Percentiles rank a stretch among this genome's conserved stretches.
Conservation (phyloP, 495 filamentous ascomycete species). For the Podospora australis region DNA sequence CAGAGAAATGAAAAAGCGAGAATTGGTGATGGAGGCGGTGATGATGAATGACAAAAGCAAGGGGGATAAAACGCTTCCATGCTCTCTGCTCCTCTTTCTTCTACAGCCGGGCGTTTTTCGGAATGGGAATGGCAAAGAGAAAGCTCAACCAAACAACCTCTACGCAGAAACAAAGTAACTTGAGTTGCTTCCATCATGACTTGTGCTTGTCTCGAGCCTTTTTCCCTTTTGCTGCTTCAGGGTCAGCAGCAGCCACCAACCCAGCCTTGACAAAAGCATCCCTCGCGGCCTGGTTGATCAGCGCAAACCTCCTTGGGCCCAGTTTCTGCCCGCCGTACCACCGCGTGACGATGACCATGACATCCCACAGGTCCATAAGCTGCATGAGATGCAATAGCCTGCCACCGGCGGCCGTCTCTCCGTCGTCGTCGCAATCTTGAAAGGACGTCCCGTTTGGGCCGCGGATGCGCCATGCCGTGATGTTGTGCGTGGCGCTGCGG, state of each 20-base stretch:
- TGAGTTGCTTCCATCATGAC: too few relatives aligned
- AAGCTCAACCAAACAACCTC: too few relatives aligned
- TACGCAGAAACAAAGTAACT: too few relatives aligned
- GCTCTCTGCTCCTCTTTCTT: too few relatives aligned
- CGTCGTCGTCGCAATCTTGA: conserved; percentile 94
- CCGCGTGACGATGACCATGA: conserved; percentile 85
- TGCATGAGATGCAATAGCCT: conserved; percentile 84
- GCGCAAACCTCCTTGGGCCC: conserved; percentile 79
- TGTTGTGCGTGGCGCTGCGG: conserved; percentile 86
- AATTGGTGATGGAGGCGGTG: too few relatives aligned
- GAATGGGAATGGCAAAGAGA: too few relatives aligned
- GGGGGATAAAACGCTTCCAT: too few relatives aligned
- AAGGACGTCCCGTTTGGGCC: conserved; percentile 48
- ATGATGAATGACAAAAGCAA: too few relatives aligned
- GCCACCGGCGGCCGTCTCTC: conserved; percentile 88
- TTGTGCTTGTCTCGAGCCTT: too few relatives aligned
- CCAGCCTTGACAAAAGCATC: conserved; percentile 81
- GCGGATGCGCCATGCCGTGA: conserved; percentile 58
- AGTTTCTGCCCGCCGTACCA: conserved; percentile 92
- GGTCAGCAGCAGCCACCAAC: conserved; percentile 43
- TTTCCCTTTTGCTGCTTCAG: too few relatives aligned
- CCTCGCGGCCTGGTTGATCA: conserved; percentile 80
- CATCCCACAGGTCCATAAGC: conserved; percentile 88
- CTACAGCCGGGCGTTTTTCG: too few relatives aligned
- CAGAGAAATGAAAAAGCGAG: too few relatives aligned